Conservation (phyloP, 164 flowering plant species). For the Magnolia changhungtana region DNA sequence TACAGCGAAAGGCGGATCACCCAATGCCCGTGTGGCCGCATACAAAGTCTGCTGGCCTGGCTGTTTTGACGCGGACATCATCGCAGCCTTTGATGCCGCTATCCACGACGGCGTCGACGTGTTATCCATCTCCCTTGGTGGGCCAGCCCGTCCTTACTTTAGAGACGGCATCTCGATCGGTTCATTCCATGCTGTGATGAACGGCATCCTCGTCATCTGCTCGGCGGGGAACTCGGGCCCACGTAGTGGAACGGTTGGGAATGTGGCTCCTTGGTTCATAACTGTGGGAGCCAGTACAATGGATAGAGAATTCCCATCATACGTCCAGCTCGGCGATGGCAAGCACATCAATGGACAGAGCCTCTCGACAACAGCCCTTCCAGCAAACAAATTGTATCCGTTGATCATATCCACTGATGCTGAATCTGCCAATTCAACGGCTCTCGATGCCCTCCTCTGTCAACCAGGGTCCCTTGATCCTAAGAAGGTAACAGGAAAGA, state of each 20-base stretch:
- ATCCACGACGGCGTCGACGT: neutral
- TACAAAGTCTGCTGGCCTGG: conserved; percentile 10
- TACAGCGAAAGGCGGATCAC: neutral
- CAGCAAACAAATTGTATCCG: conserved; percentile 30
- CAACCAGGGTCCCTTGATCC: conserved; percentile 26
- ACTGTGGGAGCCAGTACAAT: conserved; percentile 10
- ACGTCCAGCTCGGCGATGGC: no score
- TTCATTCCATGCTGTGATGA: conserved; percentile 3
- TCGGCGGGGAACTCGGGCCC: conserved; percentile 11
- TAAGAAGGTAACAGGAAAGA: conserved; percentile 49
- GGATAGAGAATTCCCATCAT: neutral
- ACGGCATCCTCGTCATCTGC: neutral
- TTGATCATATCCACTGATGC: conserved; percentile 22
- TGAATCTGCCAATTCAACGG: conserved; percentile 29
- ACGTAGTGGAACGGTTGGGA: neutral
- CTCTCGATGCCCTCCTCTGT: conserved; percentile 12
- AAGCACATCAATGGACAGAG: conserved; percentile 29
- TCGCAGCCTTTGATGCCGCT: neutral
- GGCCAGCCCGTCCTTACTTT: neutral
- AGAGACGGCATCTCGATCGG: neutral
- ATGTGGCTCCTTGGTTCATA: conserved; percentile 12
- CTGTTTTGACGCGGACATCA: neutral
- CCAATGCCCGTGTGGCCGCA: conserved; percentile 18
- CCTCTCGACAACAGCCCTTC: conserved; percentile 42
- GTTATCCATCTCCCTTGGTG: neutral